A percentile compares a stretch with the other conserved stretches of the same genome.
These are phyloP conservation scores for Mrakia blollopis DNA, from an alignment of 768 basidiomycete species.

Conservation along the genomic window DNA sequence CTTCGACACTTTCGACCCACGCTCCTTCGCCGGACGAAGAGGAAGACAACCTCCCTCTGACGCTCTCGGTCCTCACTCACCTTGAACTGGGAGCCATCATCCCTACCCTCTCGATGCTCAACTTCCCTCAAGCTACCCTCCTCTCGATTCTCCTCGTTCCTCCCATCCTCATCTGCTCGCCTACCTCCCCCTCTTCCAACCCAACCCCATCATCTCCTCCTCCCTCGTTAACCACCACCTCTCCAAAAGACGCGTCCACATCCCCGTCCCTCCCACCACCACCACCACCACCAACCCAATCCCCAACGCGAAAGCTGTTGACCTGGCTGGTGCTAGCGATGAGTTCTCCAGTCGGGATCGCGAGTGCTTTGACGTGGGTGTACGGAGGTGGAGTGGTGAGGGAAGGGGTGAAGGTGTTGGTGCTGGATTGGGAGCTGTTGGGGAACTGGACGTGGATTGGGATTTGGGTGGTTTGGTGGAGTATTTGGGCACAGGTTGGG, in stretches of 20 bases:
- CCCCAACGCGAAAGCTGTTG: constrained; percentile 5
- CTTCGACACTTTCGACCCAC: constrained; percentile 29
- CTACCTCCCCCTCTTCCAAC: constrained; percentile 38
- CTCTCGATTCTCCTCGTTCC: constrained; percentile 66
- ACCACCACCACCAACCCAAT: constrained; percentile 33
- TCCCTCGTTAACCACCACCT: constrained; percentile 21
- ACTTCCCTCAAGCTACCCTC: constrained; percentile 79
- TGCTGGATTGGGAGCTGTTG: constrained; percentile 74
- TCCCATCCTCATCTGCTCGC: constrained; percentile 46
- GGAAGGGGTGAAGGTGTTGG: constrained; percentile 51
- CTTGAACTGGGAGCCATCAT: constrained; percentile 81
- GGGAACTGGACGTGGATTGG: constrained; percentile 58
- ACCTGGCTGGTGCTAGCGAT: constrained; percentile 30
- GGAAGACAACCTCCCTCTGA: constrained; percentile 43
- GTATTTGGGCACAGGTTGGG: constrained; percentile 3
- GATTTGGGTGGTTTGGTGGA: constrained; percentile 24
- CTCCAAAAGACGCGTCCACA: background rate
- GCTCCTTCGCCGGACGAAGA: constrained; percentile 21
- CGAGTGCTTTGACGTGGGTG: constrained; percentile 53
- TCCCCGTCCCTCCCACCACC: too few relatives aligned
- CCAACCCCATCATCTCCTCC: constrained; percentile 45
- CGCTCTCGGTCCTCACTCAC: constrained; percentile 69
- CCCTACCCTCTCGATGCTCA: constrained; percentile 79
- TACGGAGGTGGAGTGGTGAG: constrained; percentile 43
- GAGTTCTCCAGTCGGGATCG: constrained; percentile 33